A percentile compares a stretch with the other conserved stretches of the same genome.
phyloP scores from a whole-genome alignment of 768 basidiomycete species.

The Calocybe gangraenosa region DNA sequence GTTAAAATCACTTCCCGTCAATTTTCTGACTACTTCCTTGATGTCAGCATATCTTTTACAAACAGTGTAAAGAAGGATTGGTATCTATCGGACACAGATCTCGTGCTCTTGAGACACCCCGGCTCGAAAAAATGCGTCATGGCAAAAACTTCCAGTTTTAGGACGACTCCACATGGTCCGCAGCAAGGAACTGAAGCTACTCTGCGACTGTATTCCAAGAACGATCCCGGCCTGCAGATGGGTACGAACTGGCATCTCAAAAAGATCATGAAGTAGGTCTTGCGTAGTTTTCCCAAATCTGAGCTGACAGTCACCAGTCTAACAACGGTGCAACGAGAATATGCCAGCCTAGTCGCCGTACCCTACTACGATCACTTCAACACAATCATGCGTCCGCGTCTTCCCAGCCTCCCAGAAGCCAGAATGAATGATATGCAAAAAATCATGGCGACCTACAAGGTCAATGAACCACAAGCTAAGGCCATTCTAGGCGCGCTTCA shows the following conservation, averaged over 20 bases:
- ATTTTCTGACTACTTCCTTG: conserved; percentile 78
- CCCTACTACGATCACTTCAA: conserved; percentile 77
- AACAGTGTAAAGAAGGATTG: conserved; percentile 64
- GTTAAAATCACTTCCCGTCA: conserved; percentile 66
- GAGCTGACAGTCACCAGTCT: conserved; percentile 47
- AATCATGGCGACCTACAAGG: conserved; percentile 63
- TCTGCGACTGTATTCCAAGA: conserved; percentile 48
- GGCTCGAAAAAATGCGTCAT: conserved; percentile 53
- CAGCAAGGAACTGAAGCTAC: conserved; percentile 54
- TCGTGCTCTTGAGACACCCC: conserved; percentile 71
- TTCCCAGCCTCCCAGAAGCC: conserved; percentile 42
- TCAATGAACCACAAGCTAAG: conserved; percentile 93
- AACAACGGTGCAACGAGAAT: conserved; percentile 90
- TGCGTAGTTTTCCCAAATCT: neutral
- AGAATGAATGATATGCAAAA: conserved; percentile 50
- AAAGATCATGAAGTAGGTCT: conserved; percentile 76
- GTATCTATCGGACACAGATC: conserved; percentile 76
- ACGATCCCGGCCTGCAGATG: conserved; percentile 60
- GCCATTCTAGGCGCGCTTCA: conserved; percentile 78
- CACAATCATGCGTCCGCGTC: conserved; percentile 66
- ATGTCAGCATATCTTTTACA: conserved; percentile 65
- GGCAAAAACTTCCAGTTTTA: conserved; percentile 54
- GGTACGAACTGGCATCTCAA: conserved; percentile 68
- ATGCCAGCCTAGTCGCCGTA: conserved; percentile 77
- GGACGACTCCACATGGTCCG: conserved; percentile 34